phyloP scores from a whole-genome alignment of 768 basidiomycete species.

The Kwoniella sp. region DNA sequence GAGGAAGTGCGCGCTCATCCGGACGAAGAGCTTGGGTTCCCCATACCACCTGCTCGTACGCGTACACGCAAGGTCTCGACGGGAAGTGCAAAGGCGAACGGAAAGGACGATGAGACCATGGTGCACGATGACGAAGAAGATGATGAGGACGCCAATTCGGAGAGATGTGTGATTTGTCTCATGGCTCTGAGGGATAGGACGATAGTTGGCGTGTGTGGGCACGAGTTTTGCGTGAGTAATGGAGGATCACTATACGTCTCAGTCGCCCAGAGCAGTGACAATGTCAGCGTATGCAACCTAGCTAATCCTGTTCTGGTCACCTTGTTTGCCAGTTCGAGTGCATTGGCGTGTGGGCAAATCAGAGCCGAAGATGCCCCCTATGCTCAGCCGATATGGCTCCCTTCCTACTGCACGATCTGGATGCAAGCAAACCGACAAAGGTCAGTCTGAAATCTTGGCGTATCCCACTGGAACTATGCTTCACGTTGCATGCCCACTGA shows the following conservation, averaged over 20 bases:
- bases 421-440: constrained; percentile 43
- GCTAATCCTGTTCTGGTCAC: neutral
- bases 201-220: constrained; percentile 79
- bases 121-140: constrained; percentile 15
- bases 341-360: constrained; percentile 73
- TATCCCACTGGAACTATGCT: too few relatives aligned
- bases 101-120: neutral
- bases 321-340: constrained; percentile 68
- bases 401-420: constrained; percentile 52
- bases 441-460: constrained; percentile 21
- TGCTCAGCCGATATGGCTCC: constrained; percentile 50
- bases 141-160: constrained; percentile 59
- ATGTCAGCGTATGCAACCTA: too few relatives aligned
- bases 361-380: constrained; percentile 51
- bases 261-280: too few relatives aligned
- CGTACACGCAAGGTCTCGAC: neutral
- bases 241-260: neutral
- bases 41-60: neutral
- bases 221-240: constrained; percentile 78
- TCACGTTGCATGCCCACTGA: too few relatives aligned
- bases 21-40: constrained; percentile 34
- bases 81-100: neutral
- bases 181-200: constrained; percentile 76
- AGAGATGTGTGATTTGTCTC: constrained; percentile 83
- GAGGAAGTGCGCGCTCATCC: constrained; percentile 33